Evolutionary conservation across 805 yeast genomes (phyloP), one percentile per base, ranked within the genome.

Genomic region (Wickerhamomyces silvicola): DNA sequence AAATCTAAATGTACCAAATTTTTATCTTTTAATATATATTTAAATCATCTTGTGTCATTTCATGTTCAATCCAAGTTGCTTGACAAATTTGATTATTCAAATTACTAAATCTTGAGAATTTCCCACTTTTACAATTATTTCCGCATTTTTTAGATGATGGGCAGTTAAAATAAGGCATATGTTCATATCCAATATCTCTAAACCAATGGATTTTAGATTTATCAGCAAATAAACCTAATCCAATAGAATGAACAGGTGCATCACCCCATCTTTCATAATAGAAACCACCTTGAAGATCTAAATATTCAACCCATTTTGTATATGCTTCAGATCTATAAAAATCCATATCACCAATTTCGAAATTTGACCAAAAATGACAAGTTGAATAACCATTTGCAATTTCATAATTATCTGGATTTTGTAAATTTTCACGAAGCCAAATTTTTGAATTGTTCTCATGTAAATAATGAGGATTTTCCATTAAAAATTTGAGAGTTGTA

Each of bases 261-360:
- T 85, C 95, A 3, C 95, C 95, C 95, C 95, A 85, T 35, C 95
- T 60, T 54, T 87, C 95, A 48, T 86, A 86, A 54, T 83, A 86
- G 48, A 85, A 85, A 4, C 90, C 90, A 13, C 94, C 92, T 1
- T 77, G 57, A 4, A 64, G 39, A 36, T 85, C 95, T 24, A 86
- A 58, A 46, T 64, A 59, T 20, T 78, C 60, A 47, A 79, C 73
- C 75, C 81, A 85, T 10, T 59, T 57, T 23, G 65, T 60, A 50
- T 85, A 86, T 1, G 86, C 74, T 33, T 81, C 78, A 16, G 70
- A 59, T 32, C 95, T 60, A 58, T 66, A 81, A 45, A 86, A 86
- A 42, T 86, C 90, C 81, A 86, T 70, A 46, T 82, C 78, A 10
- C 78, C 90, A 35, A 85, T 81, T 50, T 86, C 95, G 45, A 85